Conservation (phyloP, 805 yeast species). For the Scheffersomyces coipomensis region DNA sequence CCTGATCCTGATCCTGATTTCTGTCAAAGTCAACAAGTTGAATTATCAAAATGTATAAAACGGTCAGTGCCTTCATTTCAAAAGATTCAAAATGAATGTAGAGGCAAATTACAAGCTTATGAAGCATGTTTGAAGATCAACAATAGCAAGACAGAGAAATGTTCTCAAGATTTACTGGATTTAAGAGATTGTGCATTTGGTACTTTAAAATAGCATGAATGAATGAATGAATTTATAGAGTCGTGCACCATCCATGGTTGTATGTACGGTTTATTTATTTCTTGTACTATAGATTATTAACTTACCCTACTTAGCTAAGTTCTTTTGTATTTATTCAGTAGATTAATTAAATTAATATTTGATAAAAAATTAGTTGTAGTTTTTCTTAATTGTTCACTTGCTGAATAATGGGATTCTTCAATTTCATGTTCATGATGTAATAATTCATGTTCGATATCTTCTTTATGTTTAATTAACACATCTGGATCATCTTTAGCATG, state of each 20-base stretch:
- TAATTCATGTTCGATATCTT: conserved; percentile 85
- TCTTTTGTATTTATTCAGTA: conserved; percentile 28
- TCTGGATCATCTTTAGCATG: conserved; percentile 81
- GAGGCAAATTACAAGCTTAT: conserved; percentile 55
- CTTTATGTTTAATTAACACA: conserved; percentile 75
- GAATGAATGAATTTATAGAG: too few relatives aligned
- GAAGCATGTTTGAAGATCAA: conserved; percentile 61
- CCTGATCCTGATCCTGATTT: conserved; percentile 50
- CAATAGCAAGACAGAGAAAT: conserved; percentile 44
- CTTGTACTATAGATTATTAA: too few relatives aligned
- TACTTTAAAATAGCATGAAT: too few relatives aligned
- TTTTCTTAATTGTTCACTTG: conserved; percentile 24
- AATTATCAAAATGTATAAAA: conserved; percentile 62
- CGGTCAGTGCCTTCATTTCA: conserved; percentile 68
- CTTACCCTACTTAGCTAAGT: too few relatives aligned
- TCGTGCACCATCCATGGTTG: too few relatives aligned
- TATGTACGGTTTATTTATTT: too few relatives aligned
- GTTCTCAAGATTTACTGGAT: conserved; percentile 51
- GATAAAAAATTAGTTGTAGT: conserved; percentile 28
- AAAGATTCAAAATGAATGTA: conserved; percentile 63
- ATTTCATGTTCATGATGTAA: conserved; percentile 85
- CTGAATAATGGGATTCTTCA: conserved; percentile 48
- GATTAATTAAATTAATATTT: conserved; percentile 26
- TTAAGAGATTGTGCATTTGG: conserved; percentile 65
- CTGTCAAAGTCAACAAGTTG: conserved; percentile 57